These are phyloP conservation scores for Epicoccum sorghinum DNA, from an alignment of 2,329 filamentous ascomycete genomes.

Conservation along the genomic window DNA sequence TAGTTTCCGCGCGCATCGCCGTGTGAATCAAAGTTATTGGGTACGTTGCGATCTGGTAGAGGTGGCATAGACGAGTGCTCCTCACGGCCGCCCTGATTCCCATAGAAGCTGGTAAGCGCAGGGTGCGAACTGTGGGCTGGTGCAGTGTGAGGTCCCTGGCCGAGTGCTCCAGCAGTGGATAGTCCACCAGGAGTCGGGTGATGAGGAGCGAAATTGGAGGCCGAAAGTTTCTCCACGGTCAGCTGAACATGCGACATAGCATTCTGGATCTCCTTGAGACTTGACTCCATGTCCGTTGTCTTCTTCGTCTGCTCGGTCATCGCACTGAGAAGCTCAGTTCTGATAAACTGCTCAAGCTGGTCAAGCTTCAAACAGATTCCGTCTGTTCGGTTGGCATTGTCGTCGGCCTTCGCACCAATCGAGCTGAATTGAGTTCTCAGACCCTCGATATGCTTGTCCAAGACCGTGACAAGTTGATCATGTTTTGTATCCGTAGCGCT, in stretches of 20 bases:
- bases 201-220: constrained; percentile 12
- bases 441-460: constrained; percentile 34
- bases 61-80: constrained; percentile 16
- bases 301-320: constrained; percentile 35
- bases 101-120: constrained; percentile 28
- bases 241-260: constrained; percentile 33
- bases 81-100: constrained; percentile 21
- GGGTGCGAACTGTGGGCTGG: constrained; percentile 33
- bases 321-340: constrained; percentile 30
- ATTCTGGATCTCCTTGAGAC: constrained; percentile 37
- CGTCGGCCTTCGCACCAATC: constrained; percentile 30
- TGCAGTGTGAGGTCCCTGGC: constrained; percentile 5
- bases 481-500: constrained; percentile 21
- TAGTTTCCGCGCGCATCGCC: constrained; percentile 23
- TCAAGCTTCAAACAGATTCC: constrained; percentile 34
- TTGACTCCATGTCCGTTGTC: constrained; percentile 27
- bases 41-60: constrained; percentile 18
- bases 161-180: constrained; percentile 7
- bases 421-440: constrained; percentile 34
- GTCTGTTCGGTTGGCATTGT: constrained; percentile 23
- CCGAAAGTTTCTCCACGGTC: constrained; percentile 23
- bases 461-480: constrained; percentile 21
- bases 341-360: constrained; percentile 33
- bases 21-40: constrained; percentile 22
- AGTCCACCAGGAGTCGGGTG: background rate